These are phyloP conservation scores for Malus hybrid DNA, from an alignment of 331 rosid genomes.

Conservation along the genomic window DNA sequence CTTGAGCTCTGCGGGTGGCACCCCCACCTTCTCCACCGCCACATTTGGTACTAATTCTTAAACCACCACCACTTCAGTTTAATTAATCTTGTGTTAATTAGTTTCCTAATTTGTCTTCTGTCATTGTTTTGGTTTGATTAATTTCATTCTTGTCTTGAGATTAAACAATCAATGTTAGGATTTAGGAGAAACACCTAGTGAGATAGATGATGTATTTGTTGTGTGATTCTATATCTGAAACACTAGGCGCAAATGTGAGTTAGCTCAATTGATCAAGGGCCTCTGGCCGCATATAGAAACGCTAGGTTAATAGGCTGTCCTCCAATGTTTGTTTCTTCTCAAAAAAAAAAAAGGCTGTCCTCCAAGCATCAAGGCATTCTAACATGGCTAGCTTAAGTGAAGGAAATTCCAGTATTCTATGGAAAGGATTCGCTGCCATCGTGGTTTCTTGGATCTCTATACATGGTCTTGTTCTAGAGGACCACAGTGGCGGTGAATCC, in stretches of 20 bases:
- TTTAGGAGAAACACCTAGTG: neutral
- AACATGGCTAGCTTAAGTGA: neutral
- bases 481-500: too few relatives aligned
- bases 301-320: neutral
- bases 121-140: neutral
- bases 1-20: constrained; percentile 56
- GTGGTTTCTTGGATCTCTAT: neutral
- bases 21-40: constrained; percentile 64
- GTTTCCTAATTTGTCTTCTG: neutral
- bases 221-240: too few relatives aligned
- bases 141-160: neutral
- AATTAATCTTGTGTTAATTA: neutral
- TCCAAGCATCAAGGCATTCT: neutral
- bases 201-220: too few relatives aligned
- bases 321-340: neutral
- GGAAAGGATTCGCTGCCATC: neutral
- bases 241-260: too few relatives aligned
- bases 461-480: too few relatives aligned
- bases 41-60: constrained; percentile 55
- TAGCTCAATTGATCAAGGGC: too few relatives aligned
- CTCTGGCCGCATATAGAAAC: neutral
- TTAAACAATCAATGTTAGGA: neutral
- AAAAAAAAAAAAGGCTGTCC: neutral
- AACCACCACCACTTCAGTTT: neutral
- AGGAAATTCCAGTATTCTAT: too few relatives aligned